phyloP scores from a whole-genome alignment of 2,329 filamentous ascomycete genomes.

The Stachybotrys chartarum region DNA sequence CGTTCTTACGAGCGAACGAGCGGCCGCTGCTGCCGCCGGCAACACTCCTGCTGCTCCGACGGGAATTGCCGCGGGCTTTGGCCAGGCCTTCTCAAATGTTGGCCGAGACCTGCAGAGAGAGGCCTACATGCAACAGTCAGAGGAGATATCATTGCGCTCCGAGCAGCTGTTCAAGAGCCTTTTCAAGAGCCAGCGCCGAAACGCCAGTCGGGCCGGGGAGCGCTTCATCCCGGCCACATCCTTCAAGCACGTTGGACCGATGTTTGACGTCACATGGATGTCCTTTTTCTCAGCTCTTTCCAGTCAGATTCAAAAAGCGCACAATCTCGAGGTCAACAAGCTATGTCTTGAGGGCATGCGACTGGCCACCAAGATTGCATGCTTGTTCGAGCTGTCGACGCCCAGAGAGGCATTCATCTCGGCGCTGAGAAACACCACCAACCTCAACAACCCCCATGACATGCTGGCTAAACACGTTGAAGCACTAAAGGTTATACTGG shows the following conservation, averaged over 20 bases:
- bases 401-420: constrained; percentile 92
- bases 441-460: constrained; percentile 89
- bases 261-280: constrained; percentile 99
- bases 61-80: constrained; percentile 74
- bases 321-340: constrained; percentile 87
- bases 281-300: constrained; percentile 94
- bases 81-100: constrained; percentile 84
- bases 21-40: constrained; percentile 77
- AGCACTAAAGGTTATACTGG: constrained; percentile 82
- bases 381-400: constrained; percentile 88
- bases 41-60: constrained; percentile 49
- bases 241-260: constrained; percentile 89
- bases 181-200: constrained; percentile 81
- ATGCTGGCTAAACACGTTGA: constrained; percentile 96
- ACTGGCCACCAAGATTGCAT: constrained; percentile 86
- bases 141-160: constrained; percentile 71
- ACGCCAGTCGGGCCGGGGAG: constrained; percentile 60
- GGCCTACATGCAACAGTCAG: constrained; percentile 88
- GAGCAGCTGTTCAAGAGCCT: constrained; percentile 90
- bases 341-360: constrained; percentile 94
- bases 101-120: constrained; percentile 88
- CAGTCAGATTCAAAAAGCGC: constrained; percentile 85
- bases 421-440: constrained; percentile 86
- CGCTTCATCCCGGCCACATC: constrained; percentile 90
- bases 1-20: constrained; percentile 85